Evolutionary conservation across 805 yeast species (phyloP), one percentile per base, ranked within the genome.

Genomic region (Cyberlindnera xishuangbannaensis): DNA sequence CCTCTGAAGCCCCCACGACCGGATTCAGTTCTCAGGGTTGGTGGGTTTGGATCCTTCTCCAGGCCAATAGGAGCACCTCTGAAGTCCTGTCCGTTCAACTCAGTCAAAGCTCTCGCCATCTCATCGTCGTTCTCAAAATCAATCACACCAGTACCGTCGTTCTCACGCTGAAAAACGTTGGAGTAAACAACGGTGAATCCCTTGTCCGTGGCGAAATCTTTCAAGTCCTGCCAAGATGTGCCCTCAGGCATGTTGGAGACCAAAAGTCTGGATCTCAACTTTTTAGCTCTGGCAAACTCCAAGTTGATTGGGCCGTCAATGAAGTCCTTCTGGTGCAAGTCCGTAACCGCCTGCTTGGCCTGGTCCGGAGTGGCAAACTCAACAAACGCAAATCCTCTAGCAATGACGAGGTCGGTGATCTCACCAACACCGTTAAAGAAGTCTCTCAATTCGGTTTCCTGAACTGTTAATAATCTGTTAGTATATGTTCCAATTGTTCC

Each of bases 301-400:
- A 67, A 59, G 44, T 62, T 65, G 37, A 67, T 53, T 36, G 67
- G 67, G 27, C 74, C 68, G 44, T 70, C 68, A 32, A 78, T 76
- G 58, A 82, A 67, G 41, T 74, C 77, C 52, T 71, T 71, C 42
- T 87, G 92, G 53, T 85, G 72, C 55, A 82, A 76, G 50, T 76
- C 76, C 31, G 73, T 79, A 48, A 90, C 69, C n/a, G 95, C 95
- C 53, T 66, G 62, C 50, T 70, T 60, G 42, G 90, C 95, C 37
- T 72, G 67, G 30, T 78, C 92, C 38, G 78, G 70, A 38, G 68
- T 73, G 56, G 76, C 86, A 51, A 76, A 92, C 58, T 88, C 95
- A 40, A 90, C 83, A 57, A 85, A 88, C 17, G 94, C 97, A 53
- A 78, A 83, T 27, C 95, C 95, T 50, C 82, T 79, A 70, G 79